Base-by-base conservation (phyloP, 1,284 basidiomycete species). In the Tilletia indica region DNA sequence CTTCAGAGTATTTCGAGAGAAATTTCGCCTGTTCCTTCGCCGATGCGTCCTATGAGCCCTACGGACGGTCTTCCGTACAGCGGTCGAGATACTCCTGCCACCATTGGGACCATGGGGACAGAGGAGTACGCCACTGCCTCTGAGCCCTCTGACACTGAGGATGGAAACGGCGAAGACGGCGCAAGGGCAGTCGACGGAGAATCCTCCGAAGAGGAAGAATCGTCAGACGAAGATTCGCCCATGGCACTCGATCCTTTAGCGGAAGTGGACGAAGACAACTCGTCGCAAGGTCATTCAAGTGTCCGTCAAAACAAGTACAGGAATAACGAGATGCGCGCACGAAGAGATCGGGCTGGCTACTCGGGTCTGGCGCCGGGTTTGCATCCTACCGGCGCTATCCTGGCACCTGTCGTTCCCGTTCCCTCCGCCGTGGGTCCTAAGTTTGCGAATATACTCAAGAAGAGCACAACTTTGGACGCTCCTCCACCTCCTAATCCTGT, bases 101-200 rank as follows among this genome's bases (percentile, higher is more conserved):
- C 56, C 25, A 12, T 58, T 8, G 34, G 12, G 6, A 31, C 56
- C 21, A 38, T 39, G 31, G 61, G 34, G 14, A 14, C 36, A 21
- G 61, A 64, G 3, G 61, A 64, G 34, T 64, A 64, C 34, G 61
- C 61, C 19, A 64, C 61, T 16, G 61, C 61, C 16, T 64, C 61
- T 5, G 61, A 64, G 36, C 36, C 38, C n/a, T 64, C 61, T 19
- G 61, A 64, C 34, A 21, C 8, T 34, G 61, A 64, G 34, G 61
- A 64, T 8, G 58, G 25, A 14, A 9, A n/a, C 8, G 58, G 25
- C 25, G 31, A 31, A 14, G 58, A 25, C 8, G 58, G 8, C 8
- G 58, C n/a, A 63, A 19, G n/a, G 8, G 36, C 61, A 31, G 56
- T 31, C 21, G 56, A 45, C 42, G 42, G 42, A 14, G 61, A 64